These are phyloP conservation scores for Cercospora berteroae DNA, from an alignment of 2,329 filamentous ascomycete genomes.

Conservation along the genomic window DNA sequence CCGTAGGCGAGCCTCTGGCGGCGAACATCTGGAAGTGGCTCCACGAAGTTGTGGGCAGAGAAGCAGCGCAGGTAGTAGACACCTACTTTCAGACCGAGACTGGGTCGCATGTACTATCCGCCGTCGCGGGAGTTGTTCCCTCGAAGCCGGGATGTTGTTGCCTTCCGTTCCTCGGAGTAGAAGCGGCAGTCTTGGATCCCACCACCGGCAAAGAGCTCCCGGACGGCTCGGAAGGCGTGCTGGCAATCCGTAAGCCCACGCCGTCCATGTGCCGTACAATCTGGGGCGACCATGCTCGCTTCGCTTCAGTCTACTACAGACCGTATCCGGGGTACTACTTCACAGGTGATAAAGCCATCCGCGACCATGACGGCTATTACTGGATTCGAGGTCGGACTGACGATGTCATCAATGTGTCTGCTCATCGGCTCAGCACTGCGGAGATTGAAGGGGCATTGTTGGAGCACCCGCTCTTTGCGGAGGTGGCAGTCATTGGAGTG, in stretches of 20 bases:
- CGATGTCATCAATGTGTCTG: slow-evolving; percentile 90
- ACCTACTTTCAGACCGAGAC: slow-evolving; percentile 99
- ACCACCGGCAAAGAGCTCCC: slow-evolving; percentile 87
- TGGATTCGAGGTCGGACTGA: slow-evolving; percentile 64
- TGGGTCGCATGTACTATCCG: slow-evolving; percentile 90
- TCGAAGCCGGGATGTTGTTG: slow-evolving; percentile 96
- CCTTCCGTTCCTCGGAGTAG: slow-evolving; percentile 95
- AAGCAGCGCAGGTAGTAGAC: slow-evolving; percentile 87
- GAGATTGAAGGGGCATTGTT: neutral
- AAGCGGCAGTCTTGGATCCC: slow-evolving; percentile 93
- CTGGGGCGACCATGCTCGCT: slow-evolving; percentile 94
- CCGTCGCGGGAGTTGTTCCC: slow-evolving; percentile 84
- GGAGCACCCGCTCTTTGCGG: neutral
- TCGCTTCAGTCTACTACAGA: slow-evolving; percentile 96
- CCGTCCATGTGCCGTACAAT: slow-evolving; percentile 97
- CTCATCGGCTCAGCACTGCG: slow-evolving; percentile 65
- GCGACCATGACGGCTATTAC: slow-evolving; percentile 56
- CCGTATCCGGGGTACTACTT: slow-evolving; percentile 98
- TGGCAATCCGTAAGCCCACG: slow-evolving; percentile 96
- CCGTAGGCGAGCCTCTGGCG: slow-evolving; percentile 94
- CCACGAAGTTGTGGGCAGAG: slow-evolving; percentile 87
- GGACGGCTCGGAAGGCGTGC: slow-evolving; percentile 91
- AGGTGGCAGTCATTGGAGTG: neutral
- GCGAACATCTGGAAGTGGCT: slow-evolving; percentile 99
- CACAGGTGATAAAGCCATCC: slow-evolving; percentile 81